phyloP scores from a whole-genome alignment of 2,329 filamentous ascomycete genomes.

The Aspergillus pseudoviridinutans region DNA sequence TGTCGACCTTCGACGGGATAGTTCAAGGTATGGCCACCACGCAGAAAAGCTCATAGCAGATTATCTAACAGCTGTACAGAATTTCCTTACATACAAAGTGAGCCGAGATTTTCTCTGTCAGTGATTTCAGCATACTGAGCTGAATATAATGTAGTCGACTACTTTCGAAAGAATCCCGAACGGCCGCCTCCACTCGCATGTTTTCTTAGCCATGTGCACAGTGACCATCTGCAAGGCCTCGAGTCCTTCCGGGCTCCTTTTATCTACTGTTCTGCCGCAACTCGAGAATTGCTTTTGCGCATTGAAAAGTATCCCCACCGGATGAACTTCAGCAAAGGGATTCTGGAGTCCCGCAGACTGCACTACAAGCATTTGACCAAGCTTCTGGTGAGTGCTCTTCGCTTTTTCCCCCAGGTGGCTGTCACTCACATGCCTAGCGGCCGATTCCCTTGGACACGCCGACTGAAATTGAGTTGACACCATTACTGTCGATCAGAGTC shows the following conservation, averaged over 20 bases:
- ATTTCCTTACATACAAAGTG: conserved; percentile 73
- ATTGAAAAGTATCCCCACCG: conserved; percentile 76
- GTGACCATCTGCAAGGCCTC: conserved; percentile 79
- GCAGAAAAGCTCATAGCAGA: background rate
- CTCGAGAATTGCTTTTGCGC: conserved; percentile 71
- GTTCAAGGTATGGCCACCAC: conserved; percentile 42
- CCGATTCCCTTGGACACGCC: conserved; percentile 78
- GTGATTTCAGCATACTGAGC: conserved; percentile 3
- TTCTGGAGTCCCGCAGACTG: conserved; percentile 69
- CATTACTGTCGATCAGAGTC: conserved; percentile 66
- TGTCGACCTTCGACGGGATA: conserved; percentile 75
- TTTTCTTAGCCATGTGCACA: conserved; percentile 90
- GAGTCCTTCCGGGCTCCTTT: conserved; percentile 75
- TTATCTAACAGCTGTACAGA: conserved; percentile 44
- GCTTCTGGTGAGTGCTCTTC: conserved; percentile 51
- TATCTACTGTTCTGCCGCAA: conserved; percentile 85
- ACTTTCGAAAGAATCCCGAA: conserved; percentile 61
- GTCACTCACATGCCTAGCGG: conserved; percentile 48
- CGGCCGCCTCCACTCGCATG: conserved; percentile 67
- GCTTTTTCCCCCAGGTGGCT: background rate
- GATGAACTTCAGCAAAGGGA: conserved; percentile 73
- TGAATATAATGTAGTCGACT: conserved; percentile 61
- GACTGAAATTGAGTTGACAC: conserved; percentile 68
- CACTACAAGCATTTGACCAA: conserved; percentile 73
- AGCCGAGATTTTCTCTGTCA: conserved; percentile 16